phyloP scores from a whole-genome alignment of 73 alveolate species.

The Paramecium bursaria region DNA sequence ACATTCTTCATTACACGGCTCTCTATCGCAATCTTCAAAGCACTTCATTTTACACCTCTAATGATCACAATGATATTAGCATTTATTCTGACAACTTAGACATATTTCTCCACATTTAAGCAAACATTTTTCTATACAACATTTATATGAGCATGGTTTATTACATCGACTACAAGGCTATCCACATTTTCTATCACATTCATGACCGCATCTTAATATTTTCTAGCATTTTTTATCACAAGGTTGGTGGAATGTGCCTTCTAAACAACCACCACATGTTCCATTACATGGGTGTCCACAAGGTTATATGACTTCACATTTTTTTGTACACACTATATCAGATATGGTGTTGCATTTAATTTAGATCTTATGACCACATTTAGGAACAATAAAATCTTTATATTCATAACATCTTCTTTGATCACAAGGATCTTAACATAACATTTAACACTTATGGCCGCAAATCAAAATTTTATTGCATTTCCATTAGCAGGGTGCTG shows the following conservation, averaged over 20 bases:
- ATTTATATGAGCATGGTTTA: slow-evolving; percentile 72
- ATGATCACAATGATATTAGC: slow-evolving; percentile 77
- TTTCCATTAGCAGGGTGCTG: no score
- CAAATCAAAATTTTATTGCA: slow-evolving; percentile 46
- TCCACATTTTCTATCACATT: slow-evolving; percentile 76
- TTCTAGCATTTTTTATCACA: slow-evolving; percentile 74
- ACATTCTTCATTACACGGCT: slow-evolving; percentile 78
- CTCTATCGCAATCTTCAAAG: slow-evolving; percentile 76
- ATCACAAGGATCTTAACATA: neutral
- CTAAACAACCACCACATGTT: slow-evolving; percentile 77
- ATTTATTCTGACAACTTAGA: slow-evolving; percentile 74
- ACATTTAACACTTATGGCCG: slow-evolving; percentile 64
- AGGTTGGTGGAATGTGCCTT: slow-evolving; percentile 71
- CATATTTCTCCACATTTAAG: slow-evolving; percentile 77
- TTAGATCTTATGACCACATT: slow-evolving; percentile 19
- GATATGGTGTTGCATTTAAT: neutral
- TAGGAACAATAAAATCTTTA: neutral
- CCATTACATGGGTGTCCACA: slow-evolving; percentile 82
- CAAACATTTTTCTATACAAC: slow-evolving; percentile 78
- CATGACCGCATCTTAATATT: slow-evolving; percentile 81
- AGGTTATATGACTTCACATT: slow-evolving; percentile 61
- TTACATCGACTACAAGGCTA: slow-evolving; percentile 74
- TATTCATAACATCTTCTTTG: neutral
- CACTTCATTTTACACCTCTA: slow-evolving; percentile 74
- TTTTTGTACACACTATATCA: slow-evolving; percentile 64